These are phyloP conservation scores for Purpureocillium takamizusanense DNA, from an alignment of 2,329 filamentous ascomycete genomes.

Conservation along the genomic window DNA sequence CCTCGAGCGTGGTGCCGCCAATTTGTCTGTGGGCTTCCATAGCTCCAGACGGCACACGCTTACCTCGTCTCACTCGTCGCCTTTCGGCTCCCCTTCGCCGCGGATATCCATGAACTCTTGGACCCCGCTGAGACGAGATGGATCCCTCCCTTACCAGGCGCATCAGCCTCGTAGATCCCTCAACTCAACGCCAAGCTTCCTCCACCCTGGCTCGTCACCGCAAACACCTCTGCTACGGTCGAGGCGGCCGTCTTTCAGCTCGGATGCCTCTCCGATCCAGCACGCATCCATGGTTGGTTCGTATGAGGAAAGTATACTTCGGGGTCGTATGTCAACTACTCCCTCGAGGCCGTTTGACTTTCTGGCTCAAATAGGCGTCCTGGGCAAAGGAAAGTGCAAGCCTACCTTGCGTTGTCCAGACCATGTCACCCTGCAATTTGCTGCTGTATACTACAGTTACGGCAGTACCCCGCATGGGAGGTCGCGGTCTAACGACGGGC, in stretches of 20 bases:
- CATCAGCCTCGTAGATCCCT: conserved; percentile 72
- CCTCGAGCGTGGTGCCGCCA: conserved; percentile 40
- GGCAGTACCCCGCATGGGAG: conserved; percentile 55
- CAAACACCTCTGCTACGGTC: conserved; percentile 44
- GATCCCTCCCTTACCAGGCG: conserved; percentile 59
- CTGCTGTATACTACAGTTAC: conserved; percentile 95
- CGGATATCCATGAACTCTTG: conserved; percentile 16
- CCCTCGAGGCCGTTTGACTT: conserved; percentile 91
- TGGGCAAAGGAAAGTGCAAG: conserved; percentile 85
- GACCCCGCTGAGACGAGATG: conserved; percentile 44
- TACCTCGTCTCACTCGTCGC: conserved; percentile 47
- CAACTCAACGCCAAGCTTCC: conserved; percentile 42
- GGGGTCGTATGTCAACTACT: conserved; percentile 92
- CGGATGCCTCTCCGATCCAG: conserved; percentile 68
- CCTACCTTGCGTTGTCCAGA: conserved; percentile 74
- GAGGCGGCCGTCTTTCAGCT: conserved; percentile 61
- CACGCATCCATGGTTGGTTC: conserved; percentile 96
- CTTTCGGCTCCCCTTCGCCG: conserved; percentile 30
- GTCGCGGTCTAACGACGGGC: conserved; percentile 67
- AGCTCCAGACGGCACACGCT: conserved; percentile 60
- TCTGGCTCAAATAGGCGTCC: conserved; percentile 86
- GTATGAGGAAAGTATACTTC: conserved; percentile 92
- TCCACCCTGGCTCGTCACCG: conserved; percentile 32
- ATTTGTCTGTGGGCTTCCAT: conserved; percentile 31
- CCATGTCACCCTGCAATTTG: conserved; percentile 84